Percentiles rank a stretch among this genome's conserved stretches.
phyloP scores from a whole-genome alignment of 768 basidiomycete species.

The Dioszegia crocea region DNA sequence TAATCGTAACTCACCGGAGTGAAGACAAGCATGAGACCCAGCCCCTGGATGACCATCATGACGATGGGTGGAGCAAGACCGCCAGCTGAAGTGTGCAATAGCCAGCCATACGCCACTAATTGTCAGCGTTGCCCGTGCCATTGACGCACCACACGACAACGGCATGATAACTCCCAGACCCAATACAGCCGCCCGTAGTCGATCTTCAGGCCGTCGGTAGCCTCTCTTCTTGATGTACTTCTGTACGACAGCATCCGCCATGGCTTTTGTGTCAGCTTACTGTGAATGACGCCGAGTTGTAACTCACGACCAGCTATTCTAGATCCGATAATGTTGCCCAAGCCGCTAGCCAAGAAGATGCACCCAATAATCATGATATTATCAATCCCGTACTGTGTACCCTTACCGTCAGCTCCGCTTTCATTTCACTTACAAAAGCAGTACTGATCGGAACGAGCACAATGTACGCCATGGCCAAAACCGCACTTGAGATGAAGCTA shows the following conservation, averaged over 20 bases:
- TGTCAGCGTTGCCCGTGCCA: constrained; percentile 2
- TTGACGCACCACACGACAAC: constrained; percentile 22
- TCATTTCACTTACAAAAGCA: constrained; percentile 32
- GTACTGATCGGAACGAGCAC: constrained; percentile 28
- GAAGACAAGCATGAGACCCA: constrained; percentile 42
- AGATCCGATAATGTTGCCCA: constrained; percentile 47
- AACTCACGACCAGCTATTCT: constrained; percentile 46
- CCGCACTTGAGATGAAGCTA: constrained; percentile 33
- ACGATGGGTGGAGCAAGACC: constrained; percentile 42
- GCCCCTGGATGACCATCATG: constrained; percentile 36
- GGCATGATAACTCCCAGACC: constrained; percentile 44
- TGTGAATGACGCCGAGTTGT: neutral
- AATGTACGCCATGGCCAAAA: constrained; percentile 39
- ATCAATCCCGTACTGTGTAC: constrained; percentile 43
- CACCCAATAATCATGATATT: constrained; percentile 49
- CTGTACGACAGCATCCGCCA: constrained; percentile 41
- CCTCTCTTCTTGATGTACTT: constrained; percentile 43
- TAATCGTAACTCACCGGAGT: constrained; percentile 23
- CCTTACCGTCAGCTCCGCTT: constrained; percentile 14
- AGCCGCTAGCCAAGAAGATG: constrained; percentile 48
- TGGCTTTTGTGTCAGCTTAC: constrained; percentile 16
- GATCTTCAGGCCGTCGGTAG: constrained; percentile 49
- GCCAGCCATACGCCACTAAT: constrained; percentile 42
- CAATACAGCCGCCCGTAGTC: constrained; percentile 41
- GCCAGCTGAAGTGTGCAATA: constrained; percentile 32